Evolutionary conservation across 768 basidiomycete genomes (phyloP), one percentile per base, ranked within the genome.

Genomic region (Lactarius trivialis): DNA sequence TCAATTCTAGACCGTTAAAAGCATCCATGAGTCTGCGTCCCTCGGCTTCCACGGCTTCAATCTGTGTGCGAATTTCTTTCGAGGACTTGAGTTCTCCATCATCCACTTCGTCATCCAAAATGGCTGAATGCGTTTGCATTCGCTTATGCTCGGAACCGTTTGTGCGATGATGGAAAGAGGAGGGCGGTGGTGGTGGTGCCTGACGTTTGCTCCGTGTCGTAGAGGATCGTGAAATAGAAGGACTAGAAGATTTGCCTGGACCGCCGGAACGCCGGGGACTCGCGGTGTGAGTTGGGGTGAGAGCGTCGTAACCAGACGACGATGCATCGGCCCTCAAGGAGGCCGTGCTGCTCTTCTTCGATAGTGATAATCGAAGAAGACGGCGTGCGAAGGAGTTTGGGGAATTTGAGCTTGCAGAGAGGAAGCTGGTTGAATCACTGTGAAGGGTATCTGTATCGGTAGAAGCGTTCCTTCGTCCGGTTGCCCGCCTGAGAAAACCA

Each of bases 1-100:
- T 86, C 60, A 91, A 76, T 71, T 91, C 89, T 41, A 91, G 76
- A 9, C 89, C 88, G 67, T 83, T 88, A 71, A 91, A 91, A 3
- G 89, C 88, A 69, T 91, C 89, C 73, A 90, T 79, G 51, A 91
- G 73, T 54, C 86, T 77, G 64, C 80, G 79, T 7, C 81, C 83
- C 70, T 92, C 89, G 34, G 84, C 83, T 70, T 91, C 88, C 48
- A 92, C 82, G 7, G 78, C 72, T 61, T 79, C 75, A 48, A 92
- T 87, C 67, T 91, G 86, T 50, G 80, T 76, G 41, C 80, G 82
- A 58, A 91, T 84, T 41, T 86, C 79, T 64, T 80, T 77, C 61
- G 82, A 78, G n/a, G 85, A 80, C 61, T 82, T 80, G 60, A 83
- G 72, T 56, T 75, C 77, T 2, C 85, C 82, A 55, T 86, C 84